Evolutionary conservation across 2,329 filamentous ascomycete species (phyloP).

Genomic region (Colletotrichum gloeosporioides): DNA sequence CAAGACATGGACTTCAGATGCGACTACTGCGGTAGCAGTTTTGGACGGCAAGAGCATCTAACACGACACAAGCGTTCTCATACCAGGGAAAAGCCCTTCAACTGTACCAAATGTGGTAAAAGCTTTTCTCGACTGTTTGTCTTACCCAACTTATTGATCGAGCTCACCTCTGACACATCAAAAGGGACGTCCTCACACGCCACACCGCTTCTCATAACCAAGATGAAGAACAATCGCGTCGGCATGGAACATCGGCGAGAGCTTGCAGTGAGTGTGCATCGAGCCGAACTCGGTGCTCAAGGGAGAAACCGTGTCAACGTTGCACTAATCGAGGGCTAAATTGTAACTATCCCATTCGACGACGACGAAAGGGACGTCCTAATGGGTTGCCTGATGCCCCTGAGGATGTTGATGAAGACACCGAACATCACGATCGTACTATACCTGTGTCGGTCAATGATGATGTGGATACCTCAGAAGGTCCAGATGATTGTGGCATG

Average conservation of each 20-base stretch:
- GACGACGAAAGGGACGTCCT: background rate
- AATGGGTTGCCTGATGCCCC: background rate
- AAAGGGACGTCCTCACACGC: slow-evolving; percentile 6
- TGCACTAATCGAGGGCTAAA: background rate
- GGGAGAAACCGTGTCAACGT: slow-evolving; percentile 11
- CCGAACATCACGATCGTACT: background rate
- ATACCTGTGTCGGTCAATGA: background rate
- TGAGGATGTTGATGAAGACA: background rate
- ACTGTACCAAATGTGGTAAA: slow-evolving; percentile 3
- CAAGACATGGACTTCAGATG: background rate
- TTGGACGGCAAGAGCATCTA: slow-evolving; percentile 12
- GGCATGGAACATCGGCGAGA: background rate
- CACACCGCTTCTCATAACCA: slow-evolving; percentile 5
- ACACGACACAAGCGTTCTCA: slow-evolving; percentile 7
- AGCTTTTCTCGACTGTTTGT: slow-evolving; percentile 5
- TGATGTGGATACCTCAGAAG: background rate
- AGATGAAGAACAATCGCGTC: background rate
- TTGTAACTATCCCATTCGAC: slow-evolving; percentile 18
- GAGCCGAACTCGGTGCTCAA: slow-evolving; percentile 15
- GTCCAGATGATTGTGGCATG: background rate
- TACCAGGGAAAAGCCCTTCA: slow-evolving; percentile 13
- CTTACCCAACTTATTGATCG: background rate
- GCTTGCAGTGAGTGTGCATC: slow-evolving; percentile 19
- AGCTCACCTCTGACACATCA: background rate
- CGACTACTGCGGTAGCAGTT: slow-evolving; percentile 1